Base-by-base conservation (phyloP, 2,329 filamentous ascomycete genomes). In the Sordariomycetes sp. region DNA sequence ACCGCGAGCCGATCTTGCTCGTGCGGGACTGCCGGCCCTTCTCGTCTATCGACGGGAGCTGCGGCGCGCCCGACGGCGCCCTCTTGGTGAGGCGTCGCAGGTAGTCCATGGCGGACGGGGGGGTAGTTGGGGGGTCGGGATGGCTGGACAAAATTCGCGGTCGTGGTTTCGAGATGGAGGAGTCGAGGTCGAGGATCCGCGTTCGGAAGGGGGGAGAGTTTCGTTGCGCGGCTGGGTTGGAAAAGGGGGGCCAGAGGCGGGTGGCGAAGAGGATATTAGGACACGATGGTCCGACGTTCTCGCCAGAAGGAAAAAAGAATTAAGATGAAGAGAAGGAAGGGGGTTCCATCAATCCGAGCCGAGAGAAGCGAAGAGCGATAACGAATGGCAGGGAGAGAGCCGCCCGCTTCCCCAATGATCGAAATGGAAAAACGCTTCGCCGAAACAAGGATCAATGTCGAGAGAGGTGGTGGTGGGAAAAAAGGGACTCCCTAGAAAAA, bases 11-110 rank as follows among this genome's bases (percentile, higher is more conserved):
- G 54, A 77, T 60, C 25, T 67, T 70, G 60, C 75, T 73, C 37
- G 71, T 69, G 60, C 71, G 72, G 50, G 70, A 63, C 64, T 71
- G 67, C 16, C 60, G 65, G 57, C 66, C 71, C 68, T 81, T 82
- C 65, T 81, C 78, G 63, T 81, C 78, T 54, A 72, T 64, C 24
- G 78, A 76, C 28, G 80, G 80, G 18, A 81, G 73, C 61, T 74
- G 72, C 32, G 72, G 66, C 64, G 71, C 67, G 54, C 70, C 67
- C 58, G 71, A 69, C 46, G 79, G 76, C 59, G 76, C 73, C 69
- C 76, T 75, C 69, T 74, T 76, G 61, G 76, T 76, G 62, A 79
- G 78, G 68, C 80, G 78, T 66, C 79, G 74, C 65, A 83, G 74
- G 67, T 83, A 70, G 76, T 84, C 81, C 81, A 83, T 84, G 69